Conservation (phyloP, 176 grass and related monocot genomes). For the Carex littledalei region DNA sequence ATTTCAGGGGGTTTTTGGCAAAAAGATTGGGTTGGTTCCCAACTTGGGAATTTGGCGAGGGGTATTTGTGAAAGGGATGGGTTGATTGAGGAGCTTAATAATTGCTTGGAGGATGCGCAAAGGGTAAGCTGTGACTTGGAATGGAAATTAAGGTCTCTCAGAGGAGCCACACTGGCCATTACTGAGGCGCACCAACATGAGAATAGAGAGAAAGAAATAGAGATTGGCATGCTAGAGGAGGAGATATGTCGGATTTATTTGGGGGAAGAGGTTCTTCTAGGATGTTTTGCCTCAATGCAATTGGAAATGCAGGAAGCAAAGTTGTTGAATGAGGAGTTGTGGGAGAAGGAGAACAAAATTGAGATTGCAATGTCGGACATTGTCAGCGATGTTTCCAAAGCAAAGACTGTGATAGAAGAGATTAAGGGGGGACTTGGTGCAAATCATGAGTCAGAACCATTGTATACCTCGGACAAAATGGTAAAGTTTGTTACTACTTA, state of each 20-base stretch:
- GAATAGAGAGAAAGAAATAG: conserved; percentile 56
- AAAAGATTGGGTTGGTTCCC: conserved; percentile 57
- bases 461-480: background rate
- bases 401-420: conserved; percentile 49
- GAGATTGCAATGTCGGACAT: conserved; percentile 37
- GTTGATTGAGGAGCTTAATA: conserved; percentile 73
- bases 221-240: conserved; percentile 45
- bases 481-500: background rate
- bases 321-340: conserved; percentile 34
- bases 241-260: conserved; percentile 24
- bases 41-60: conserved; percentile 52
- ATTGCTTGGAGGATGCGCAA: conserved; percentile 71
- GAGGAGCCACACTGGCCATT: conserved; percentile 75
- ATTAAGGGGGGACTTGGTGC: conserved; percentile 32
- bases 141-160: conserved; percentile 81
- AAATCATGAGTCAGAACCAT: background rate
- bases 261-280: conserved; percentile 54
- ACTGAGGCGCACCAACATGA: conserved; percentile 75
- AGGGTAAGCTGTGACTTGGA: conserved; percentile 64
- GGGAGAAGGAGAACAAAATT: conserved; percentile 50
- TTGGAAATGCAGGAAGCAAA: conserved; percentile 28
- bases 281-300: conserved; percentile 38
- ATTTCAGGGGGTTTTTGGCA: conserved; percentile 49
- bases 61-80: conserved; percentile 80
- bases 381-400: conserved; percentile 44